Evolutionary conservation across 129 eudicot species (phyloP).

Genomic region (Escallonia rubra): DNA sequence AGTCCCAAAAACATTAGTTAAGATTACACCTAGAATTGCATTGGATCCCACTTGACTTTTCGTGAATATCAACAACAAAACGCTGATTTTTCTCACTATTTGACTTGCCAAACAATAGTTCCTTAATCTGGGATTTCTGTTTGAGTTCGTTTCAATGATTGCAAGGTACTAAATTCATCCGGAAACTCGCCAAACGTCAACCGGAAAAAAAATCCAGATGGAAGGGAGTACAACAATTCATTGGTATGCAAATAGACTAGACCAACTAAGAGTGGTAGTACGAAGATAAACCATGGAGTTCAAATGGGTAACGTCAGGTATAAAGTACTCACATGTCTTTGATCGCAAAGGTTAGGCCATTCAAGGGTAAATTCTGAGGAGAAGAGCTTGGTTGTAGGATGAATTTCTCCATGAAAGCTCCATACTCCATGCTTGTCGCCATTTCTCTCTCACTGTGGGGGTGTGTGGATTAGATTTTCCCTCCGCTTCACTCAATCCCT

Average conservation of each 20-base stretch:
- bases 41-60: too few species aligned
- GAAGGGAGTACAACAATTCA: not conserved
- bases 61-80: too few species aligned
- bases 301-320: not conserved
- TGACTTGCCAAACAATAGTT: too few species aligned
- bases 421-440: conserved; percentile 38
- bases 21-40: too few species aligned
- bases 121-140: too few species aligned
- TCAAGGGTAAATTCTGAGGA: conserved; percentile 44
- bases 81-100: too few species aligned
- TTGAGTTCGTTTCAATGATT: too few species aligned
- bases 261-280: not conserved
- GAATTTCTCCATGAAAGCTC: conserved; percentile 86
- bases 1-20: too few species aligned
- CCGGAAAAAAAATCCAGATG: not conserved
- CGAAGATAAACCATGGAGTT: not conserved
- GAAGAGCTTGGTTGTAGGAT: conserved; percentile 22
- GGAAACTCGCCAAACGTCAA: not conserved
- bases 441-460: conserved; percentile 10
- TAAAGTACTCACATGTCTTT: conserved; percentile 71
- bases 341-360: conserved; percentile 75
- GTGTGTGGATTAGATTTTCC: not conserved
- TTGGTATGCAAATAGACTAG: not conserved
- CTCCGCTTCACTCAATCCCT: not conserved
- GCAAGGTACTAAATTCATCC: too few species aligned